Base-by-base conservation (phyloP, 2,329 filamentous ascomycete species). In the Cercospora sp. region DNA sequence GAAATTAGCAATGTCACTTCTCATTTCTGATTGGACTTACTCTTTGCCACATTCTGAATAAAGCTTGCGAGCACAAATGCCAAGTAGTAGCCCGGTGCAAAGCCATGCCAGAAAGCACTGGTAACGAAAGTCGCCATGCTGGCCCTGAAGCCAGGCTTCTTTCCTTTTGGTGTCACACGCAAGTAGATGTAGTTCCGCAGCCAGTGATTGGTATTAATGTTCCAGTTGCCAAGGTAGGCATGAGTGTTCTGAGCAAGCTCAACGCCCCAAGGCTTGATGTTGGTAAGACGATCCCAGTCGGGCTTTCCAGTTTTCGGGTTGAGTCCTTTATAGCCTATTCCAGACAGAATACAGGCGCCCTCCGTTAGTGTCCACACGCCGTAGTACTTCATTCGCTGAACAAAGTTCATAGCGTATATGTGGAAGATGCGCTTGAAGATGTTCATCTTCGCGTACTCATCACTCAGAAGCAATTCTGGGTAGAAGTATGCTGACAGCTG, bases 131-230 rank as follows among this genome's bases (percentile, higher is more conserved):
- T 99, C 36, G 93, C 93, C 83, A 99, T 83, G 75, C 91, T 98
- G 61, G 95, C 95, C 68, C 94, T 87, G 83, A 99, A 99, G 1
- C 95, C 95, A 9, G 95, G 95, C 80, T 98, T 99, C 84, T 93
- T 95, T 64, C 95, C 95, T 74, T 91, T 91, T 0, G 95, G 95
- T 0, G 95, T 99, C 3, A 99, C 95, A 26, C 95, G 90, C 59
- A 99, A 85, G 78, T 98, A 99, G 73, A 99, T 86, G 77, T 97
- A 99, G 80, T 98, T 97, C 58, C 94, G 88, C 69, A 99, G 83
- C 95, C 95, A 99, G 75, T 92, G 89, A 79, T 97, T 99, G 12
- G 95, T 99, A 80, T 98, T 98, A 83, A 97, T 97, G 80, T 99
- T 99, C 95, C 95, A 99, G 75, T 89, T 91, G 60, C 90, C 94